phyloP scores from a whole-genome alignment of 352 stramenopile genomes.

The Blastocystis sp. region DNA sequence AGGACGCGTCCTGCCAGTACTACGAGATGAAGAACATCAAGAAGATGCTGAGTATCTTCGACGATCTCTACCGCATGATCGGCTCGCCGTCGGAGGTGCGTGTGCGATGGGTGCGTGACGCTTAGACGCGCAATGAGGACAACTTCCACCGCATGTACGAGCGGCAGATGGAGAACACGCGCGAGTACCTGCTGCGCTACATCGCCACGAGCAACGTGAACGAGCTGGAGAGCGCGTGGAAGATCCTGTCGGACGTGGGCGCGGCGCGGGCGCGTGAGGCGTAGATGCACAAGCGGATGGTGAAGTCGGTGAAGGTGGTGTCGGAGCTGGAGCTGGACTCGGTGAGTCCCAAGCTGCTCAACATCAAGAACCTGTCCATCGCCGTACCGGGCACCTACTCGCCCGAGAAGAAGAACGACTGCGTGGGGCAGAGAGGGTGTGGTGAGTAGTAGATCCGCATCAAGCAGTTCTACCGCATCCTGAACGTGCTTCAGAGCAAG shows the following conservation, averaged over 20 bases:
- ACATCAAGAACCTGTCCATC: slow-evolving; percentile 86
- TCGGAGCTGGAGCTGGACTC: slow-evolving; percentile 91
- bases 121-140: slow-evolving; percentile 56
- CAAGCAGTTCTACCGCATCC: slow-evolving; percentile 83
- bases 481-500: slow-evolving; percentile 95
- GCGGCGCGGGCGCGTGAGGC: neutral
- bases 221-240: slow-evolving; percentile 68
- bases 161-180: slow-evolving; percentile 61
- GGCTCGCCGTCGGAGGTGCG: slow-evolving; percentile 32
- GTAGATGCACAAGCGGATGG: slow-evolving; percentile 67
- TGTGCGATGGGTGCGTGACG: neutral
- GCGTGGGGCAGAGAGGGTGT: slow-evolving; percentile 70
- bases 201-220: slow-evolving; percentile 58
- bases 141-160: slow-evolving; percentile 68
- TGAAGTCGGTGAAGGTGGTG: slow-evolving; percentile 79
- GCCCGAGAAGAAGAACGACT: slow-evolving; percentile 58
- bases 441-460: slow-evolving; percentile 81
- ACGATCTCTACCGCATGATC: slow-evolving; percentile 56
- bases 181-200: slow-evolving; percentile 51
- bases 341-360: slow-evolving; percentile 86
- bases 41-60: slow-evolving; percentile 65
- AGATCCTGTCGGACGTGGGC: slow-evolving; percentile 52
- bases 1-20: slow-evolving; percentile 91
- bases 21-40: slow-evolving; percentile 79
- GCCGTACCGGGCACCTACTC: slow-evolving; percentile 90